Evolutionary conservation across 768 basidiomycete species (phyloP).

Genomic region (Boletus subcaerulescens): DNA sequence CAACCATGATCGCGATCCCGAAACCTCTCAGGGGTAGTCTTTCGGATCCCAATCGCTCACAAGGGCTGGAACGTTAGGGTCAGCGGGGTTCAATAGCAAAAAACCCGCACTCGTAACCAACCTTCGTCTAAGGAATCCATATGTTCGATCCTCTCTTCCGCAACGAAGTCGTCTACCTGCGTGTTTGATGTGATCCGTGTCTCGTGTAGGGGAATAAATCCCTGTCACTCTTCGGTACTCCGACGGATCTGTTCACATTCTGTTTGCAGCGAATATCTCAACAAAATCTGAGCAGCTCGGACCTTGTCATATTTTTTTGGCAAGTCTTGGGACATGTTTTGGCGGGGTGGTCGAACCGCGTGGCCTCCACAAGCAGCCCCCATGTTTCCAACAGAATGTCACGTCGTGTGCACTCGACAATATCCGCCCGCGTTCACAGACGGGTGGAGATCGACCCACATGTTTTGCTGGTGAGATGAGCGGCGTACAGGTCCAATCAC

Average conservation of each 20-base stretch:
- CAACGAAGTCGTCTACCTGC: conserved; percentile 63
- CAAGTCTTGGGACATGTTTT: conserved; percentile 38
- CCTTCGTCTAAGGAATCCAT: conserved; percentile 58
- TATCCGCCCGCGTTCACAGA: conserved; percentile 63
- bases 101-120: conserved; percentile 14
- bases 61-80: conserved; percentile 1
- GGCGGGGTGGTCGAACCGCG: conserved; percentile 58
- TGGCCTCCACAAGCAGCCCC: conserved; percentile 34
- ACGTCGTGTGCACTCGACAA: conserved; percentile 54
- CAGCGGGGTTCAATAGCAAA: background rate
- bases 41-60: conserved; percentile 10
- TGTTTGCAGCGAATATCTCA: conserved; percentile 65
- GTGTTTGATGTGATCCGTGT: conserved; percentile 56
- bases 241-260: conserved; percentile 31
- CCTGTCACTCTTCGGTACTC: conserved; percentile 4
- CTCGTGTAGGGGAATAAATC: conserved; percentile 53
- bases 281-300: conserved; percentile 53
- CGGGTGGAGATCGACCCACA: conserved; percentile 57
- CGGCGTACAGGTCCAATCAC: background rate
- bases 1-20: background rate
- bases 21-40: conserved; percentile 5
- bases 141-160: conserved; percentile 43
- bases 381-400: conserved; percentile 62
- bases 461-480: conserved; percentile 6
- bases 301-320: conserved; percentile 48